phyloP scores from a whole-genome alignment of 495 filamentous ascomycete genomes.

The Platismatia glauca region DNA sequence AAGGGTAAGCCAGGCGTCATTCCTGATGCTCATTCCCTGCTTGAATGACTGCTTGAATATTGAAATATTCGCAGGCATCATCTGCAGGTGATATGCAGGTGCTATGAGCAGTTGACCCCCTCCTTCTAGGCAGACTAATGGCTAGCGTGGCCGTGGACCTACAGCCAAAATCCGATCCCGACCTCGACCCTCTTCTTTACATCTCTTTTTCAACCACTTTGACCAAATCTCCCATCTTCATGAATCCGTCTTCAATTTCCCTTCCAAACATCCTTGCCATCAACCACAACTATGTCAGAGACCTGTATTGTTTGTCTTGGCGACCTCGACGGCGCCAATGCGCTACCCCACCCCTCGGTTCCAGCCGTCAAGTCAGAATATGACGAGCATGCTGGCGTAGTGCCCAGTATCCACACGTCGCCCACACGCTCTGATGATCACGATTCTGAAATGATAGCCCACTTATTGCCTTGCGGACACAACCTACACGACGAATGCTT shows the following conservation, averaged over 20 bases:
- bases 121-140: background rate
- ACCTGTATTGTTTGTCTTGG: constrained; percentile 96
- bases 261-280: constrained; percentile 6
- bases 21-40: background rate
- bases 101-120: background rate
- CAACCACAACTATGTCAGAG: constrained; percentile 59
- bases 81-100: background rate
- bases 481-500: constrained; percentile 85
- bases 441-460: constrained; percentile 49
- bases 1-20: background rate
- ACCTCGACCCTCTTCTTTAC: constrained; percentile 4
- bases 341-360: constrained; percentile 38
- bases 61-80: no score
- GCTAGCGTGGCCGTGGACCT: background rate
- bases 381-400: constrained; percentile 29
- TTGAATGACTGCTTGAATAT: no score
- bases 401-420: constrained; percentile 31
- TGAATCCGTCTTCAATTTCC: constrained; percentile 15
- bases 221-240: constrained; percentile 16
- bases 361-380: constrained; percentile 41
- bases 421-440: constrained; percentile 26
- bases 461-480: constrained; percentile 72
- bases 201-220: constrained; percentile 12
- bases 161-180: constrained; percentile 3
- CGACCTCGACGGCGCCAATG: constrained; percentile 57